Percentiles rank a stretch among this genome's conserved stretches.
Evolutionary conservation across 257 asterid genomes (phyloP).

Genomic region (Scutellaria minor): DNA sequence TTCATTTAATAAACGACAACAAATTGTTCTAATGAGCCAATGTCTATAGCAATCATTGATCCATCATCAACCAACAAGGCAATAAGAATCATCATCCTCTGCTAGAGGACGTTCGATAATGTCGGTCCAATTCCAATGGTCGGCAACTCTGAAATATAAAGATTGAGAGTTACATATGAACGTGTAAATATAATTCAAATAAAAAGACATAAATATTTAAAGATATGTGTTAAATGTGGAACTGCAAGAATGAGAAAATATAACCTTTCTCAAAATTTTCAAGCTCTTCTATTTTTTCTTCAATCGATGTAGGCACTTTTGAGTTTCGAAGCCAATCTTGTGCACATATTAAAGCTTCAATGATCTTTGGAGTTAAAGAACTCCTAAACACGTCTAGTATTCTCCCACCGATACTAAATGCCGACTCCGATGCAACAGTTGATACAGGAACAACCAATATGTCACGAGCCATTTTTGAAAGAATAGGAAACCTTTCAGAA

Average conservation of each 20-base stretch:
- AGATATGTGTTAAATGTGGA: too few species aligned
- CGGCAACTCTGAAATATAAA: conserved; percentile 1
- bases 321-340: conserved; percentile 5
- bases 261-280: not conserved
- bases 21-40: too few species aligned
- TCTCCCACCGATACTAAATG: not conserved
- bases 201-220: too few species aligned
- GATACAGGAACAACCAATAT: not conserved
- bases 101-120: too few species aligned
- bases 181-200: too few species aligned
- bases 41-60: too few species aligned
- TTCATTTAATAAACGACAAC: too few species aligned
- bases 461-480: conserved; percentile 26
- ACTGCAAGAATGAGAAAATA: too few species aligned
- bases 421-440: not conserved
- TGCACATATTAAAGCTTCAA: conserved; percentile 9
- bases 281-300: conserved; percentile 11
- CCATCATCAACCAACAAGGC: too few species aligned
- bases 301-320: not conserved
- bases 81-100: too few species aligned
- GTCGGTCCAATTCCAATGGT: not conserved
- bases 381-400: not conserved
- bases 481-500: not conserved
- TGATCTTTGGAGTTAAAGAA: conserved; percentile 12
- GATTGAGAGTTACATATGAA: not conserved